Base-by-base conservation (phyloP, 331 rosid species). In the Dryas integrifolia region DNA sequence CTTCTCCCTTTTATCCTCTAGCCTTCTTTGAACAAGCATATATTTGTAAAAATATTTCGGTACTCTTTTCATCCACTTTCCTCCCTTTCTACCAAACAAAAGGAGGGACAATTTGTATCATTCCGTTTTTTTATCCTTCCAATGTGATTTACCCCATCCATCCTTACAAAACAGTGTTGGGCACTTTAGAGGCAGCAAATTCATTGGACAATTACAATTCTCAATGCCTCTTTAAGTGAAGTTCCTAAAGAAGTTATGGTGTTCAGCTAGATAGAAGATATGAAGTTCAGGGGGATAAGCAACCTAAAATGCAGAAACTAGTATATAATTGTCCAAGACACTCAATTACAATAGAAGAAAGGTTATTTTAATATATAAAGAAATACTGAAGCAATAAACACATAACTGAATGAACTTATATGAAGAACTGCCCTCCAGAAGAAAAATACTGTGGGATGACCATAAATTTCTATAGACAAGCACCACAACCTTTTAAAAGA, bases 181-280 rank as follows among this genome's bases (percentile, higher is more conserved):
- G 24, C 24, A 21, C 0, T 21, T 21, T 21, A 21, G 24, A 21
- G 24, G 24, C 24, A 21, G 24, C 24, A 21, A 21, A 21, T 21
- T 21, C 24, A 21, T 21, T 21, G 24, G 24, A 21, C 24, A 21
- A 21, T 21, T 21, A 21, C 24, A 21, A 0, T 21, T 21, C 24
- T 21, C 24, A 21, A 21, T 21, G 24, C 24, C 24, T 21, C 24
- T 21, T 21, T 21, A 21, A 21, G 24, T 21, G 18, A 67, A 43
- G 16, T 38, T 38, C 24, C 73, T 47, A 45, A 58, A 75, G 67
- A 65, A 74, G 57, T 44, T 14, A 67, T 16, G 4, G 21, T 18
- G 35, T 7, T 53, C 35, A 55, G 24, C 24, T 21, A 21, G 24
- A 21, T 21, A 21, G 24, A 21, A 21, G 24, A 21, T 21, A 21